Evolutionary conservation across 805 yeast species (phyloP), one percentile per base, ranked within the genome.

Genomic region (Candida bentonensis): DNA sequence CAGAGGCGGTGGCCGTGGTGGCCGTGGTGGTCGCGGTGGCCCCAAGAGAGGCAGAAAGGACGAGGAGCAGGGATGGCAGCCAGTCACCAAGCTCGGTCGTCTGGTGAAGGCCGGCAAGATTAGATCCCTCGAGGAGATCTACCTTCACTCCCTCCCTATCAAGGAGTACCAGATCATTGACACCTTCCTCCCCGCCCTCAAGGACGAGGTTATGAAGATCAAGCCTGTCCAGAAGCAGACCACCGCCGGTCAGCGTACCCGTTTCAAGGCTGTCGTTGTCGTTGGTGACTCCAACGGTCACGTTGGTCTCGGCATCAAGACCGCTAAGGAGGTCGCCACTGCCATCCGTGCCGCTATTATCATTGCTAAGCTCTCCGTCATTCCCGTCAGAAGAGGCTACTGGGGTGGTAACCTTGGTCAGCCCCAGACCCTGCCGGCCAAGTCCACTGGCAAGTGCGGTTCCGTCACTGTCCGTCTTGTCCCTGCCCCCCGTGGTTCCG

Each of bases 401-500:
- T 92, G 98, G 98, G 98, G 98, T 76, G 74, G 95, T 71, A 86
- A 87, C 80, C 84, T 92, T 73, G 98, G 98, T 82, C 82, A 84
- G 73, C 98, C 98, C 68, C 98, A 92, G 83, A 84, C 98, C 59
- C 82, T 89, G 68, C 89, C 96, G 65, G 73, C 81, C 74, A 92
- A 92, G 87, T 86, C 88, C 69, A 82, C 97, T 60, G 98, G 98
- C 78, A 92, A 89, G 87, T 92, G 97, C 79, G 98, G 98, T 82
- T 89, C 97, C 73, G 97, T 92, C 67, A 70, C 82, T 55, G 96
- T 89, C 60, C 87, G 98, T 81, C 61, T 92, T 69, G 88, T 92
- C 68, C 98, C 98, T 73, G 98, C 98, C 60, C 97, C 98, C 81
- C 92, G 98, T 81, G 98, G 98, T 89, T 87, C 95, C 71, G 97